Evolutionary conservation across 306 rosid species (phyloP), one percentile per base, ranked within the genome.

Genomic region (Glycine latifolia): DNA sequence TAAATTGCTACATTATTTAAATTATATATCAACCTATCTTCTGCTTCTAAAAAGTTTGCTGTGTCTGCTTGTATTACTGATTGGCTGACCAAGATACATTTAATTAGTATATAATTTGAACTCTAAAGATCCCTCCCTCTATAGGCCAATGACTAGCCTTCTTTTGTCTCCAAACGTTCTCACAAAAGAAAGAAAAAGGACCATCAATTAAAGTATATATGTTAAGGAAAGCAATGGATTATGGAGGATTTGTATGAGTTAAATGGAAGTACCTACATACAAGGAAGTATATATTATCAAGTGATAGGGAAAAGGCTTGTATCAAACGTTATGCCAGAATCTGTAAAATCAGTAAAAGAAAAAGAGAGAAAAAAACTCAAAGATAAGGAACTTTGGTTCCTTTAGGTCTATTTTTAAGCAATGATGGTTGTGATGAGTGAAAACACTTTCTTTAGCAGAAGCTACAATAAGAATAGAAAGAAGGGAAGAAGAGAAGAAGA

Each of bases 271-370:
- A 77, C 35, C 66, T 72, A 48, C 12, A 54, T 56, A 31, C 37
- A 49, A 79, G 83, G 81, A 80, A 75, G 83, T 68, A 74, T 69
- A 75, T 50, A 67, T 73, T 78, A 58, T 74, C 62, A 72, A 26
- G 75, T 77, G 62, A 81, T 63, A 26, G 63, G 65, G 80, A 83
- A 87, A 88, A 85, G 88, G 95, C 92, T 91, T 89, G 85, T 77
- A 44, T 71, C 87, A 87, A 95, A 93, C 94, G 99, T 90, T 93
- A 88, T 92, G 87, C 87, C 79, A 87, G 98, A 95, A 95, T 95
- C 91, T 95, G 60, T 63, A 85, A 68, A 95, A 88, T 92, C 94
- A 90, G 79, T 72, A 86, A 91, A 93, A 93, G 96, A 78, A 78
- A 93, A 91, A 76, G 81, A 72, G 65, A 13, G 26, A 73, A 69